These are phyloP conservation scores for Inonotus obliquus DNA, from an alignment of 1,284 basidiomycete species.

Conservation along the genomic window DNA sequence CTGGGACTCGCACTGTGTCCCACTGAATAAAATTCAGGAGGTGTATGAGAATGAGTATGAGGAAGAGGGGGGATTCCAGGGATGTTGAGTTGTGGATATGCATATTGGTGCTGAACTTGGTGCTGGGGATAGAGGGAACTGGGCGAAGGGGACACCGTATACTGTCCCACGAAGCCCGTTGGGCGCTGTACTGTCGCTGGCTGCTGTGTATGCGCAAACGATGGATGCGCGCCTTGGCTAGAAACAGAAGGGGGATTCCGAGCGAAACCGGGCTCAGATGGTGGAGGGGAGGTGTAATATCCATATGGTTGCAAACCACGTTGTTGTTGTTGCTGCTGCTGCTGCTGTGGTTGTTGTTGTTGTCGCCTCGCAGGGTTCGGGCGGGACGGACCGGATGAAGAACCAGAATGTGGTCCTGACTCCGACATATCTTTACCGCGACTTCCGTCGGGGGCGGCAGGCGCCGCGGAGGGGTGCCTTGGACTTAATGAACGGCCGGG, in stretches of 20 bases:
- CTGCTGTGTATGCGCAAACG: constrained; percentile 3
- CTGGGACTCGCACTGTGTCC: constrained; percentile 26
- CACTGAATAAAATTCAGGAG: constrained; percentile 29
- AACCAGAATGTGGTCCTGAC: neutral
- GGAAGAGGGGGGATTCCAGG: constrained; percentile 28
- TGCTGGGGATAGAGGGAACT: constrained; percentile 34
- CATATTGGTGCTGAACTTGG: constrained; percentile 36
- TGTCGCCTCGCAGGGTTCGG: neutral
- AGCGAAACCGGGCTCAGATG: constrained; percentile 9
- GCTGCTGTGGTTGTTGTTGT: neutral
- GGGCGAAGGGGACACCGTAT: constrained; percentile 40
- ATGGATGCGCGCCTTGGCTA: neutral
- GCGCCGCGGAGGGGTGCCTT: neutral
- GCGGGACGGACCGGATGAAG: constrained; percentile 1
- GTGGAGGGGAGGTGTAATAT: constrained; percentile 1
- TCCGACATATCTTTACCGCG: constrained; percentile 5
- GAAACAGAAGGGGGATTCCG: constrained; percentile 4
- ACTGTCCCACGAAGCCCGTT: constrained; percentile 39
- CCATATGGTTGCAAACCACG: neutral
- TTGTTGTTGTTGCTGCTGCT: neutral
- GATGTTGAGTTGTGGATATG: constrained; percentile 24
- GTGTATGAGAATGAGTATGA: constrained; percentile 22
- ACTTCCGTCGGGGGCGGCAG: neutral
- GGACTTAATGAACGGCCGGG: constrained; percentile 5
- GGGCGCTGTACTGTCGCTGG: constrained; percentile 31